These are phyloP conservation scores for Zygosaccharomyces lentus DNA, from an alignment of 805 yeast genomes.

Conservation along the genomic window DNA sequence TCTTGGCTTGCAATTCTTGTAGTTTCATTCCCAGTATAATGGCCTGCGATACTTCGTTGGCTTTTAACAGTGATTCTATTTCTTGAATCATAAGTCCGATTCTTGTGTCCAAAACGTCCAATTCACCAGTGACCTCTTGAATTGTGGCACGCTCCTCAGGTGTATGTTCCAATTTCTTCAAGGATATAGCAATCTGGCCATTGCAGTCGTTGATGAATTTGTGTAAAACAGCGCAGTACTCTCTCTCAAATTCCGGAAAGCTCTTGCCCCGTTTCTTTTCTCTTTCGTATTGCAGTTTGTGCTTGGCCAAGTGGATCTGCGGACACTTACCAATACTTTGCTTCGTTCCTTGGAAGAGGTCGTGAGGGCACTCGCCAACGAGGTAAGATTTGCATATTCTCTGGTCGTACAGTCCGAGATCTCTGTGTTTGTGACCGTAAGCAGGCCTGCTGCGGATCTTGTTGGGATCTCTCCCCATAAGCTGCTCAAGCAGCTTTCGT, in stretches of 20 bases:
- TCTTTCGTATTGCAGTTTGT: slow-evolving; percentile 63
- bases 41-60: slow-evolving; percentile 49
- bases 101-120: slow-evolving; percentile 57
- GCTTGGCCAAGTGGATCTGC: slow-evolving; percentile 66
- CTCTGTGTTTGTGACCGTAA: slow-evolving; percentile 32
- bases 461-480: slow-evolving; percentile 47
- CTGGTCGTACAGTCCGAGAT: slow-evolving; percentile 44
- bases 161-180: slow-evolving; percentile 57
- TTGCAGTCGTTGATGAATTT: slow-evolving; percentile 64
- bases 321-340: slow-evolving; percentile 81
- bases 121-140: slow-evolving; percentile 48
- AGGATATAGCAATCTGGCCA: slow-evolving; percentile 56
- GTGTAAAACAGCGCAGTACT: slow-evolving; percentile 45
- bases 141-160: slow-evolving; percentile 66
- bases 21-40: slow-evolving; percentile 46
- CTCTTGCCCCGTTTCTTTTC: slow-evolving; percentile 39
- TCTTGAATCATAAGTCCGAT: slow-evolving; percentile 69
- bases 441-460: slow-evolving; percentile 27
- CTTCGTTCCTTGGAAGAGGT: slow-evolving; percentile 75
- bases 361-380: slow-evolving; percentile 86
- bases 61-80: slow-evolving; percentile 47
- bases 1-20: slow-evolving; percentile 42
- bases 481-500: slow-evolving; percentile 66
- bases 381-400: slow-evolving; percentile 74
- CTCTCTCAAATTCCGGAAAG: slow-evolving; percentile 45